phyloP scores from a whole-genome alignment of 2,329 filamentous ascomycete genomes.

The Ophiosphaerella narmari region DNA sequence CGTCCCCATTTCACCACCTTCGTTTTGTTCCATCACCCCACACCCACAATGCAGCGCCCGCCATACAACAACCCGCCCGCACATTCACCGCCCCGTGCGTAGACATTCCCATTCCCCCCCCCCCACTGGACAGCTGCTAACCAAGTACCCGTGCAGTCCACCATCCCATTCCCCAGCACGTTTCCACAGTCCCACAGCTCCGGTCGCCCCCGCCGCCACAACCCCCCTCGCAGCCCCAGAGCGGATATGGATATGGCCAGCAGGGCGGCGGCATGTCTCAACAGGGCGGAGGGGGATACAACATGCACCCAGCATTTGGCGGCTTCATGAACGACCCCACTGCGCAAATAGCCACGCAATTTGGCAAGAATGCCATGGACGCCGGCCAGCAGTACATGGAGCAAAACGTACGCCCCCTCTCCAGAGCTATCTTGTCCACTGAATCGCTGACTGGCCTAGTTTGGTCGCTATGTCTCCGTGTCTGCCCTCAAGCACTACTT shows the following conservation, averaged over 20 bases:
- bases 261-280: conserved; percentile 56
- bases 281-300: conserved; percentile 36
- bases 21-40: background rate
- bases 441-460: conserved; percentile 49
- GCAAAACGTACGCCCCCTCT: conserved; percentile 74
- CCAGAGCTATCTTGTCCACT: background rate
- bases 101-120: background rate
- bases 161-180: conserved; percentile 96
- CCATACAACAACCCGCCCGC: conserved; percentile 74
- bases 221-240: conserved; percentile 69
- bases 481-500: conserved; percentile 97
- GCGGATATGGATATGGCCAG: conserved; percentile 73
- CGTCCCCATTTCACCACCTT: conserved; percentile 4
- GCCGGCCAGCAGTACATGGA: conserved; percentile 94
- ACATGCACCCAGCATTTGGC: conserved; percentile 69
- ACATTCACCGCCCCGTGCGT: conserved; percentile 77
- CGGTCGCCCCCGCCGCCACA: conserved; percentile 87
- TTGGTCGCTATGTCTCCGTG: conserved; percentile 86
- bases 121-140: background rate
- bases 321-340: conserved; percentile 96
- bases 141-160: conserved; percentile 53
- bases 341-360: conserved; percentile 91
- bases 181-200: conserved; percentile 95
- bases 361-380: conserved; percentile 88
- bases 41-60: conserved; percentile 77